Evolutionary conservation across 208 protist genomes (phyloP).

Genomic region (Naegleria gruberi): DNA sequence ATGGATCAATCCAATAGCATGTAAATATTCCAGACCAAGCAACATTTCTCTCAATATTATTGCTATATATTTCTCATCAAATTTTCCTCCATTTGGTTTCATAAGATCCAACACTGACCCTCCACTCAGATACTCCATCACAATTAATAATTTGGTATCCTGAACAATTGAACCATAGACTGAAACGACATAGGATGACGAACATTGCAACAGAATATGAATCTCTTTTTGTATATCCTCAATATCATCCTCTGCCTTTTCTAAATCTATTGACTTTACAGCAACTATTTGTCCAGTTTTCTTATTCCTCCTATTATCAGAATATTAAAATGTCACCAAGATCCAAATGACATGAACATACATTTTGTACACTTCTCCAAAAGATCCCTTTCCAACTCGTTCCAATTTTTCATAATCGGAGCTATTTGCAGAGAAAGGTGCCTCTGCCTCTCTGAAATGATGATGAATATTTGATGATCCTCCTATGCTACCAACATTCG

Average conservation of each 20-base stretch:
- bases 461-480: too few relatives aligned
- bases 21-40: conserved; percentile 69
- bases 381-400: conserved; percentile 63
- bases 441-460: too few relatives aligned
- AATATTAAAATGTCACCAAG: background rate
- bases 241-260: conserved; percentile 79
- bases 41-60: conserved; percentile 63
- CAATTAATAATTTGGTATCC: conserved; percentile 75
- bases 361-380: conserved; percentile 70
- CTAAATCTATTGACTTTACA: conserved; percentile 82
- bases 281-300: conserved; percentile 58
- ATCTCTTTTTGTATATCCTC: conserved; percentile 84
- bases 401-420: conserved; percentile 32
- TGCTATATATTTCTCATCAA: conserved; percentile 63
- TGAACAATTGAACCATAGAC: conserved; percentile 71
- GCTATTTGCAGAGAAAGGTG: background rate
- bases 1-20: conserved; percentile 70
- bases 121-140: conserved; percentile 81
- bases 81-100: conserved; percentile 27
- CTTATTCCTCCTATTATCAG: conserved; percentile 36
- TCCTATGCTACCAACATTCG: too few relatives aligned
- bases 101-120: conserved; percentile 54
- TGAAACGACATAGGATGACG: conserved; percentile 57
- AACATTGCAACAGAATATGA: conserved; percentile 55
- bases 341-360: conserved; percentile 3